Percentiles rank a stretch among this genome's conserved stretches.
phyloP scores from a whole-genome alignment of 768 basidiomycete genomes.

The Xerocomellus intermedius region DNA sequence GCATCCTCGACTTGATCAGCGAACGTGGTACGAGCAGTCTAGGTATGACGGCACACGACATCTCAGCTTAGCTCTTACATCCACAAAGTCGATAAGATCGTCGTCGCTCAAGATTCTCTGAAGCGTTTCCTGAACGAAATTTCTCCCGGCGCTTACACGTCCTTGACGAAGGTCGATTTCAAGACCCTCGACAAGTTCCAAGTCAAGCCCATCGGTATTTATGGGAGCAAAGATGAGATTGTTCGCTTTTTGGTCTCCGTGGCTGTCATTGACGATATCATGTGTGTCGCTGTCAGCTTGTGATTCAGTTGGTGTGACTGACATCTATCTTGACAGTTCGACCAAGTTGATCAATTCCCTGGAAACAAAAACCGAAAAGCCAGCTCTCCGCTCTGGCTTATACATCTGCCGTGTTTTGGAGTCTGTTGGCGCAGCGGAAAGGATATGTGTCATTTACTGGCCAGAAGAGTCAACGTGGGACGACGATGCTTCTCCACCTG shows the following conservation, averaged over 20 bases:
- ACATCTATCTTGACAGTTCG: constrained; percentile 12
- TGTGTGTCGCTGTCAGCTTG: constrained; percentile 34
- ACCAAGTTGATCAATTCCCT: constrained; percentile 4
- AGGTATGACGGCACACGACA: constrained; percentile 34
- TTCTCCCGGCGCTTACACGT: constrained; percentile 50
- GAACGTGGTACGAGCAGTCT: constrained; percentile 51
- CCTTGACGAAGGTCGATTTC: constrained; percentile 59
- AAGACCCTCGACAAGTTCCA: constrained; percentile 44
- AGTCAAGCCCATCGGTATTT: constrained; percentile 53
- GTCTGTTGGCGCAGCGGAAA: constrained; percentile 8
- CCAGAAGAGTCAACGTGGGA: constrained; percentile 61
- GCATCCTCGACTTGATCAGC: constrained; percentile 52
- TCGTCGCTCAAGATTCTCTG: constrained; percentile 55
- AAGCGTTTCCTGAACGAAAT: constrained; percentile 46
- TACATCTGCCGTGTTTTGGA: constrained; percentile 40
- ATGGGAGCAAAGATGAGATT: constrained; percentile 54
- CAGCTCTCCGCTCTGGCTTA: constrained; percentile 49
- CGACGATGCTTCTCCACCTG: constrained; percentile 47
- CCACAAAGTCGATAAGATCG: constrained; percentile 56
- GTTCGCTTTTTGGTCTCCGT: constrained; percentile 43
- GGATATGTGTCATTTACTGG: constrained; percentile 58
- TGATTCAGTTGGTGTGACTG: background rate
- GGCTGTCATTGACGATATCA: constrained; percentile 35
- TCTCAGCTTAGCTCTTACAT: background rate
- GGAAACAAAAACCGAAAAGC: constrained; percentile 6